A percentile compares a stretch with the other conserved stretches of the same genome.
phyloP scores from a whole-genome alignment of 345 rosid genomes.

The Punica granatum region DNA sequence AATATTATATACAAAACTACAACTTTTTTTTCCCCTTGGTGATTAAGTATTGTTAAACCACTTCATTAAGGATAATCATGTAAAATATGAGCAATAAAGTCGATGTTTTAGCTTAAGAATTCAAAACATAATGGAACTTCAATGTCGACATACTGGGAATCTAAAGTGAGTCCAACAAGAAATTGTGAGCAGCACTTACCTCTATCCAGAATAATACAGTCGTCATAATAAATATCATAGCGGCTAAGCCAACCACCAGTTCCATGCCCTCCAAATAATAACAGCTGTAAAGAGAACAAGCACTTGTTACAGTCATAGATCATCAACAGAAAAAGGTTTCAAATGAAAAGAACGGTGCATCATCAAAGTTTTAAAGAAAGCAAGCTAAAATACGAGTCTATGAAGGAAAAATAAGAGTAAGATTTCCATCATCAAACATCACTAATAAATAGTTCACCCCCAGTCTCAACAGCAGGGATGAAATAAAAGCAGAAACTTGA shows the following conservation, averaged over 20 bases:
- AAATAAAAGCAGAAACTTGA: neutral
- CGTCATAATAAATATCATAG: constrained; percentile 88
- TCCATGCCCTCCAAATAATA: constrained; percentile 96
- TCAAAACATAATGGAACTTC: neutral
- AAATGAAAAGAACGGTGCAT: neutral
- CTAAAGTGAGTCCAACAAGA: neutral
- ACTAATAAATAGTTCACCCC: neutral
- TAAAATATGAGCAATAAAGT: neutral
- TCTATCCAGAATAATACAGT: constrained; percentile 78
- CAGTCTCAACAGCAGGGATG: neutral
- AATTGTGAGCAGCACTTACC: constrained; percentile 36
- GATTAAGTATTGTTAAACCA: too few species aligned
- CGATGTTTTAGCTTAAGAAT: neutral
- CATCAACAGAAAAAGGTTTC: neutral
- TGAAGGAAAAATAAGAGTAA: neutral
- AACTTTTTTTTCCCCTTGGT: too few species aligned
- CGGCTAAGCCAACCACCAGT: constrained; percentile 99
- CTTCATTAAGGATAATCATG: neutral
- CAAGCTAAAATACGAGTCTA: neutral
- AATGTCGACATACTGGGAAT: neutral
- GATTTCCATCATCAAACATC: neutral
- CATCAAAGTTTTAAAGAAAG: neutral
- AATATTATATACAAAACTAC: neutral
- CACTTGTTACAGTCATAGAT: neutral
- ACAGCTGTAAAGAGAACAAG: constrained; percentile 44